phyloP scores from a whole-genome alignment of 805 yeast species.

The Yarrowia porcina region DNA sequence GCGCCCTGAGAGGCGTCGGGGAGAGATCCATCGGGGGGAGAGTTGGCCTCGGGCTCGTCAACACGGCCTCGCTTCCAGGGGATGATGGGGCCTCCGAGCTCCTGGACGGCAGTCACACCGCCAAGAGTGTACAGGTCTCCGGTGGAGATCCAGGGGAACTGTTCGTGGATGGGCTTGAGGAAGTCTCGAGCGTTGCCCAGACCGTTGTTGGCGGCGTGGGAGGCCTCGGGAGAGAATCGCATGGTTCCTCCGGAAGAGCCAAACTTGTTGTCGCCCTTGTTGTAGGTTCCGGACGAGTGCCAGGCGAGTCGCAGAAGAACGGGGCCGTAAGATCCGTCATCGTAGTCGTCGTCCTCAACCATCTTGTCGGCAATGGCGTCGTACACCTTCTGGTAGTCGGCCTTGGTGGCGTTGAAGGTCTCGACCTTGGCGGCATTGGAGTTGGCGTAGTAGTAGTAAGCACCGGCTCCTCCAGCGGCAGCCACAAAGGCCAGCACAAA shows the following conservation, averaged over 20 bases:
- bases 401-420: constrained; percentile 37
- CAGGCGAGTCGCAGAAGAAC: constrained; percentile 70
- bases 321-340: constrained; percentile 71
- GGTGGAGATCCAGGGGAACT: constrained; percentile 67
- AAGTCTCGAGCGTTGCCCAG: constrained; percentile 55
- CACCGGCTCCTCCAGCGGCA: constrained; percentile 35
- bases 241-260: constrained; percentile 70
- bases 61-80: constrained; percentile 78
- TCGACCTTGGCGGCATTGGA: constrained; percentile 34
- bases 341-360: constrained; percentile 45
- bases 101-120: constrained; percentile 76
- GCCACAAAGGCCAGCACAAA: constrained; percentile 28
- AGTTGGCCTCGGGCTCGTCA: constrained; percentile 49
- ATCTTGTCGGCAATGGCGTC: constrained; percentile 70
- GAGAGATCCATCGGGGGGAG: constrained; percentile 65
- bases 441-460: constrained; percentile 37
- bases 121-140: constrained; percentile 80
- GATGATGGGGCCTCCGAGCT: constrained; percentile 71
- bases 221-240: constrained; percentile 48
- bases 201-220: constrained; percentile 63
- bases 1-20: constrained; percentile 71
- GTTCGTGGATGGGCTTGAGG: constrained; percentile 52
- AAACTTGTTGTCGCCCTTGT: constrained; percentile 44
- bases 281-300: constrained; percentile 82
- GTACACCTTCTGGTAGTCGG: constrained; percentile 71